Evolutionary conservation across 257 asterid genomes (phyloP), one percentile per base, ranked within the genome.

Genomic region (Scutellaria baicalensis): DNA sequence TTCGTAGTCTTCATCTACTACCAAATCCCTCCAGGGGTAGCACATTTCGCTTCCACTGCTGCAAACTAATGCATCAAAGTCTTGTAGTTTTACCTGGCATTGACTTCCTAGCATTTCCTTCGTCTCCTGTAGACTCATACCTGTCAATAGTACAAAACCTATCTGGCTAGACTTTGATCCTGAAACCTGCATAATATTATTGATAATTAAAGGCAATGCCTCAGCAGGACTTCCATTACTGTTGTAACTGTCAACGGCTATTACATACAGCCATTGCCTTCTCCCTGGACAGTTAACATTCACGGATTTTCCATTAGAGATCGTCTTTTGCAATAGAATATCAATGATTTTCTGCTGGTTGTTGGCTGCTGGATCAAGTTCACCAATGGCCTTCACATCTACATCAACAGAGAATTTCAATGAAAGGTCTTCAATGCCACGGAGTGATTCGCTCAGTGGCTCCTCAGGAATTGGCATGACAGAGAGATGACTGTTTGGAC

Each of bases 1-100:
- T 73, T 79, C 81, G 2, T 88, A 85, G 76, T 85, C 88, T 67
- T 84, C 86, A 76, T 85, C 90, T 44, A 67, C 40, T 27, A 17
- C 78, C 70, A 78, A 74, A 75, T 86, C 90, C 78, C 78, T 79
- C 90, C 92, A 88, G 6, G 95, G 89, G 55, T 81, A 80, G 75
- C 75, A 85, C 60, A 88, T 75, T 79, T 88, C 89, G 44, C 95
- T 82, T 33, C 95, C 95, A 64, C 88, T 83, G 75, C 82, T 79
- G 43, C 91, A 88, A 65, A 80, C 78, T 75, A 88, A 44, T 42
- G 95, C 89, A 66, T 88, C 89, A 63, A 88, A 80, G 12, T 80
- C 82, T 75, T 84, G 83, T 48, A 84, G 23, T 38, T 70, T 83
- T 68, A 76, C 52, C 43, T 70, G 72, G 72, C 56, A 74, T 9